Evolutionary conservation across 495 filamentous ascomycete genomes (phyloP).

Genomic region (Thermothielavioides terrestris): DNA sequence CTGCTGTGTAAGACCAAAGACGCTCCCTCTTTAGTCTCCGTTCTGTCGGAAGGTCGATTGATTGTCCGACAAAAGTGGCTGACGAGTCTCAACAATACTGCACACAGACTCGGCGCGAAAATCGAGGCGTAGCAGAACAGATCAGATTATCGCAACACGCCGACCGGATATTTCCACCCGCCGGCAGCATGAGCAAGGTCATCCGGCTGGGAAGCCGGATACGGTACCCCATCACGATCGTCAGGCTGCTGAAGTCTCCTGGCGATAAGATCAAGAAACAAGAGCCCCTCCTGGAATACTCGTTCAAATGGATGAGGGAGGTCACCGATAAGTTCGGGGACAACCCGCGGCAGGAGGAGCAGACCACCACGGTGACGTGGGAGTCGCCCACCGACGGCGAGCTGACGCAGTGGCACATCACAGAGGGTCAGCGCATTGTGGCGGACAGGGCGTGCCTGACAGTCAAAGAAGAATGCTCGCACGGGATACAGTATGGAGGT

Average conservation of each 20-base stretch:
- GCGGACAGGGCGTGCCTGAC: constrained; percentile 53
- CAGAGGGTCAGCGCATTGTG: constrained; percentile 60
- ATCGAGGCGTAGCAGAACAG: not conserved
- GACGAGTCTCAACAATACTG: not conserved
- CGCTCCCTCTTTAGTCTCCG: not conserved
- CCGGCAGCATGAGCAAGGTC: constrained; percentile 27
- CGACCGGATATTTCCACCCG: not conserved
- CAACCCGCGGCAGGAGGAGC: constrained; percentile 47
- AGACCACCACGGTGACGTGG: constrained; percentile 65
- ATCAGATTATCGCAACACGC: not conserved
- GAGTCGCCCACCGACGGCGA: constrained; percentile 74
- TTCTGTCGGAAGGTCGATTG: no score
- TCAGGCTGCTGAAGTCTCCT: constrained; percentile 66
- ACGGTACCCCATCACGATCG: constrained; percentile 93
- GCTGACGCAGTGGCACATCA: constrained; percentile 65
- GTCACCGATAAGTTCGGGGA: constrained; percentile 63
- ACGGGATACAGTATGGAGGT: constrained; percentile 82
- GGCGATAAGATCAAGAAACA: constrained; percentile 66
- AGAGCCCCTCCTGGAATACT: constrained; percentile 73
- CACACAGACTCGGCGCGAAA: not conserved
- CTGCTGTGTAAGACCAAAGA: constrained; percentile 13
- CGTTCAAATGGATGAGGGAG: constrained; percentile 62
- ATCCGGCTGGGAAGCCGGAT: constrained; percentile 49
- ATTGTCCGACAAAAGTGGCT: no score
- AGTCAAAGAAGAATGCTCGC: constrained; percentile 84